Evolutionary conservation across 768 basidiomycete genomes (phyloP).

Genomic region (Serendipita vermifera): DNA sequence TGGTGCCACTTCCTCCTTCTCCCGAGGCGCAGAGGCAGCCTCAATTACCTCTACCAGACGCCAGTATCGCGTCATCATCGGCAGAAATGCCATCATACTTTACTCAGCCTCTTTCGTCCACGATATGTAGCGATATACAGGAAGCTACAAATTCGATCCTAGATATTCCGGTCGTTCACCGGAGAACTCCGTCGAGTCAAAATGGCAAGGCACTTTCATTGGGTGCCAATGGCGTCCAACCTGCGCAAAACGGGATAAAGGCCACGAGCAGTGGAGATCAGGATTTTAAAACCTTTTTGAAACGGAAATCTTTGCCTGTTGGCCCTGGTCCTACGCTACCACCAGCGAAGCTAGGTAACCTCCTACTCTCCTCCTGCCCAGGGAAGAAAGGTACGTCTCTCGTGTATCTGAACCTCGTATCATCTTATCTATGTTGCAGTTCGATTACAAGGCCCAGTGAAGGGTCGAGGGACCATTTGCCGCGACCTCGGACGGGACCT

Average conservation of each 20-base stretch:
- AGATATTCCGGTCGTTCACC: too few species aligned
- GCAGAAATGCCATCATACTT: constrained; percentile 16
- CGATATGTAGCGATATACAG: not conserved
- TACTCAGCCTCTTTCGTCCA: constrained; percentile 1
- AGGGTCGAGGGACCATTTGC: constrained; percentile 70
- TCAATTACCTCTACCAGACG: constrained; percentile 12
- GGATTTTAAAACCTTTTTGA: too few species aligned
- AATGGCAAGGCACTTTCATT: too few species aligned
- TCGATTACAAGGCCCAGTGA: constrained; percentile 57
- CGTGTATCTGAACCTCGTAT: not conserved
- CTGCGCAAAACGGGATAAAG: too few species aligned
- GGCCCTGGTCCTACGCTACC: too few species aligned
- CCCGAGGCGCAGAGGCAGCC: not conserved
- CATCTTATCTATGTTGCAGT: constrained; percentile 31
- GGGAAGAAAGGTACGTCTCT: constrained; percentile 74
- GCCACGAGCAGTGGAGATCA: too few species aligned
- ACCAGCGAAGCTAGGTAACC: constrained; percentile 84
- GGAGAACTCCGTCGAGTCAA: too few species aligned
- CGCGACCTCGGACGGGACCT: constrained; percentile 71
- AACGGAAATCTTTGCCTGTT: too few species aligned
- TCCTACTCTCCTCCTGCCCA: constrained; percentile 82
- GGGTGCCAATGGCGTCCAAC: too few species aligned
- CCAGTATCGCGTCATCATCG: constrained; percentile 19
- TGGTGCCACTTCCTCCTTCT: constrained; percentile 14
- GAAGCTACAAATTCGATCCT: not conserved